A percentile compares a stretch with the other conserved stretches of the same genome.
phyloP scores from a whole-genome alignment of 2,329 filamentous ascomycete species.

The Apiospora hydei region DNA sequence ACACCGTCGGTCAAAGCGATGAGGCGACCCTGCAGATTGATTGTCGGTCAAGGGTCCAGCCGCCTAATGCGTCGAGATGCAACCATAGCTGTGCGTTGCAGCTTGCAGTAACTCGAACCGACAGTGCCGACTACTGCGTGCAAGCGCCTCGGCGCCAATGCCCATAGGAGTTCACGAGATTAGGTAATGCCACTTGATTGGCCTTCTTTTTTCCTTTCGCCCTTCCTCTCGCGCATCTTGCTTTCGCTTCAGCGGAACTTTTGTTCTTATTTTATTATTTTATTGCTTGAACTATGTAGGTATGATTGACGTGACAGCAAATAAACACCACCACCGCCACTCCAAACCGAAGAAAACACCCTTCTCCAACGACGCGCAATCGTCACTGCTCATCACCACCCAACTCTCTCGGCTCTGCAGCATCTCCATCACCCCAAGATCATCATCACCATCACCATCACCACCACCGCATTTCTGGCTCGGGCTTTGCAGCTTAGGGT shows the following conservation, averaged over 20 bases:
- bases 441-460: background rate
- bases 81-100: constrained; percentile 1
- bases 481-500: background rate
- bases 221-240: background rate
- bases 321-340: background rate
- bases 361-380: background rate
- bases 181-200: background rate
- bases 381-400: background rate
- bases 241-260: background rate
- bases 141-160: background rate
- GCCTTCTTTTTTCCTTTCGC: background rate
- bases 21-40: constrained; percentile 11
- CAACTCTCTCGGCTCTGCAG: background rate
- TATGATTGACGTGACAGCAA: background rate
- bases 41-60: constrained; percentile 14
- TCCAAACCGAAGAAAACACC: background rate
- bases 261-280: background rate
- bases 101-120: background rate
- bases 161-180: background rate
- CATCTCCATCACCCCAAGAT: background rate
- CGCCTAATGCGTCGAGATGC: constrained; percentile 2
- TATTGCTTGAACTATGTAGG: no score
- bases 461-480: background rate
- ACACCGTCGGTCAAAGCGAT: constrained; percentile 1
- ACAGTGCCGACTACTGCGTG: no score